Evolutionary conservation across 2,329 filamentous ascomycete species (phyloP).

Genomic region (Nemania bipapillata): DNA sequence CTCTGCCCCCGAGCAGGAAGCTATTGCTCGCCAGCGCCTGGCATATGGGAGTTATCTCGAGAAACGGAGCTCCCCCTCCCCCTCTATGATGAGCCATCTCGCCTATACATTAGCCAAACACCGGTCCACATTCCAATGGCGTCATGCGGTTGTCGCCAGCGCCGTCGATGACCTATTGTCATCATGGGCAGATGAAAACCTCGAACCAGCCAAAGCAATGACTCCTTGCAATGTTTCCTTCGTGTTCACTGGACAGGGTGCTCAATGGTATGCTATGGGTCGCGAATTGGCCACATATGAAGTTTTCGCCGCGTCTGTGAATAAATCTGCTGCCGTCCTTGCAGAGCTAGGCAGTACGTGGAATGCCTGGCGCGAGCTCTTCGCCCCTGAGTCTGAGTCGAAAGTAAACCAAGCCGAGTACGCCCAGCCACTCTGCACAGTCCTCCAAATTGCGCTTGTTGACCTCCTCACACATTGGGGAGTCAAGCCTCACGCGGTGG

Average conservation of each 20-base stretch:
- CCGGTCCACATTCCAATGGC: slow-evolving; percentile 17
- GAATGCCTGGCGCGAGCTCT: slow-evolving; percentile 39
- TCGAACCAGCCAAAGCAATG: slow-evolving; percentile 11
- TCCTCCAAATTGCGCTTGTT: slow-evolving; percentile 52
- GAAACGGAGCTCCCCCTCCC: not conserved
- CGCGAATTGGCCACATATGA: slow-evolving; percentile 14
- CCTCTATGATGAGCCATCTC: slow-evolving; percentile 1
- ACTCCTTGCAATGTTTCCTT: slow-evolving; percentile 23
- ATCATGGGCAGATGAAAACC: slow-evolving; percentile 3
- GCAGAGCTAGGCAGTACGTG: slow-evolving; percentile 8
- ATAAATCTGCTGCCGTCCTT: not conserved
- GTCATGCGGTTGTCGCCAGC: not conserved
- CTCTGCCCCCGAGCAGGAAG: slow-evolving; percentile 20
- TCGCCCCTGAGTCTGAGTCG: slow-evolving; percentile 40
- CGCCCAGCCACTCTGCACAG: slow-evolving; percentile 51
- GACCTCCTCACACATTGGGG: slow-evolving; percentile 49
- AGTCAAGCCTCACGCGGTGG: slow-evolving; percentile 45
- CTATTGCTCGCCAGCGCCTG: slow-evolving; percentile 16
- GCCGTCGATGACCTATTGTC: slow-evolving; percentile 2
- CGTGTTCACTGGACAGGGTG: slow-evolving; percentile 34
- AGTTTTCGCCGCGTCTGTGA: slow-evolving; percentile 10
- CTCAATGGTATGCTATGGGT: slow-evolving; percentile 43
- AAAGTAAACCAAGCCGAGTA: slow-evolving; percentile 43
- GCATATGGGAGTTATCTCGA: slow-evolving; percentile 13
- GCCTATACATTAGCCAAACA: slow-evolving; percentile 19